Conservation (phyloP, 257 asterid genomes). For the Fraxinus quadrangulata region DNA sequence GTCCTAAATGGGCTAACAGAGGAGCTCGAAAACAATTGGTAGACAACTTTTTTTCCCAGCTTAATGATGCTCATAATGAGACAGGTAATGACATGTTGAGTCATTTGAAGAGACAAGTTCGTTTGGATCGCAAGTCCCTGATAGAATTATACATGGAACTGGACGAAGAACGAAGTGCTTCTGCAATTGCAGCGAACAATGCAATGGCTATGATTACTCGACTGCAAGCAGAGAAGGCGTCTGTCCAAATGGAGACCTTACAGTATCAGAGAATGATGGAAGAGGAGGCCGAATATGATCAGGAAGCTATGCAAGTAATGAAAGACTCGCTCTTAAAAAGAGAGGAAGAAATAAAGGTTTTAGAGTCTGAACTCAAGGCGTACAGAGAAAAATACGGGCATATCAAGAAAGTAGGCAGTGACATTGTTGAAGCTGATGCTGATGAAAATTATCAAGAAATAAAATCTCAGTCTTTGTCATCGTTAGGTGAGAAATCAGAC, state of each 20-base stretch:
- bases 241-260: slow-evolving; percentile 96
- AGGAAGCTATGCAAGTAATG: slow-evolving; percentile 72
- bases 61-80: slow-evolving; percentile 44
- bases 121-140: slow-evolving; percentile 66
- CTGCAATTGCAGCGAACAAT: slow-evolving; percentile 93
- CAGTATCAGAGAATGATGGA: slow-evolving; percentile 99
- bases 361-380: slow-evolving; percentile 58
- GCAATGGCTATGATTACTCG: slow-evolving; percentile 99
- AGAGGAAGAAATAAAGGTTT: slow-evolving; percentile 63
- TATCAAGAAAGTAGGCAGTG: slow-evolving; percentile 54
- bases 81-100: slow-evolving; percentile 42
- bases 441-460: slow-evolving; percentile 67
- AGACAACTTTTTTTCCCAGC: slow-evolving; percentile 41
- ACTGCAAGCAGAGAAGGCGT: slow-evolving; percentile 89
- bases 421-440: slow-evolving; percentile 64
- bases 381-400: slow-evolving; percentile 61
- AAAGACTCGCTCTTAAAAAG: slow-evolving; percentile 56
- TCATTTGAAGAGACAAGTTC: slow-evolving; percentile 59
- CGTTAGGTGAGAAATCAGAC: slow-evolving; percentile 50
- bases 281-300: slow-evolving; percentile 88
- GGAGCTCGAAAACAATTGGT: slow-evolving; percentile 33
- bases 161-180: slow-evolving; percentile 91
- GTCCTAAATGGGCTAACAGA: slow-evolving; percentile 64
- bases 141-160: slow-evolving; percentile 77
- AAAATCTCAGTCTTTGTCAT: slow-evolving; percentile 55